Percentiles rank a stretch among this genome's conserved stretches.
Evolutionary conservation across 164 flowering plant species (phyloP).

Genomic region (Vitis cinerea): DNA sequence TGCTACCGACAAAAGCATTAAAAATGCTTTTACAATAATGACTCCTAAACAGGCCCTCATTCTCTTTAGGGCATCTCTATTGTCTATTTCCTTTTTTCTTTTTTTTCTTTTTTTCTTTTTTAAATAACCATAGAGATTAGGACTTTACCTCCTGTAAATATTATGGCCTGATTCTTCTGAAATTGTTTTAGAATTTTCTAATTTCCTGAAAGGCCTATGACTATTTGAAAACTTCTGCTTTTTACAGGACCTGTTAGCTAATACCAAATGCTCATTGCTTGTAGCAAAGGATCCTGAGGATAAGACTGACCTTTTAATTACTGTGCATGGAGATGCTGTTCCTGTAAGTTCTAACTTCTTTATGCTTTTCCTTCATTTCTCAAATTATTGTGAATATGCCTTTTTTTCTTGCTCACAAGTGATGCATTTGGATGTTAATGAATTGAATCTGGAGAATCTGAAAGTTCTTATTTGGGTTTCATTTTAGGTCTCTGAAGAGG

Average conservation of each 20-base stretch:
- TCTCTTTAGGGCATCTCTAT: no score
- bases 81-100: no score
- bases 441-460: no score
- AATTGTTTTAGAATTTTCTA: no score
- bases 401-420: not conserved
- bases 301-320: conserved; percentile 71
- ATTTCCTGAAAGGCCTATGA: not conserved
- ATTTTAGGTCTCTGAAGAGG: conserved; percentile 62
- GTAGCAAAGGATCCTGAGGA: conserved; percentile 91
- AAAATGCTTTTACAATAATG: no score
- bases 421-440: not conserved
- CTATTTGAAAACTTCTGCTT: conserved; percentile 7
- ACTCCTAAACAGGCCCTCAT: no score
- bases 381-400: not conserved
- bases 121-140: no score
- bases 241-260: conserved; percentile 67
- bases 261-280: conserved; percentile 83
- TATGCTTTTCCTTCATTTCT: not conserved
- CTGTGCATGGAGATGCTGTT: conserved; percentile 78
- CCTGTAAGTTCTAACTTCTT: conserved; percentile 42
- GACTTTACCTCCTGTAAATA: no score
- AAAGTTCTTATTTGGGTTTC: not conserved
- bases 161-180: no score
- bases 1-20: no score
- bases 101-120: no score